Evolutionary conservation across 345 rosid species (phyloP).

Genomic region (Euphorbia lathyris): DNA sequence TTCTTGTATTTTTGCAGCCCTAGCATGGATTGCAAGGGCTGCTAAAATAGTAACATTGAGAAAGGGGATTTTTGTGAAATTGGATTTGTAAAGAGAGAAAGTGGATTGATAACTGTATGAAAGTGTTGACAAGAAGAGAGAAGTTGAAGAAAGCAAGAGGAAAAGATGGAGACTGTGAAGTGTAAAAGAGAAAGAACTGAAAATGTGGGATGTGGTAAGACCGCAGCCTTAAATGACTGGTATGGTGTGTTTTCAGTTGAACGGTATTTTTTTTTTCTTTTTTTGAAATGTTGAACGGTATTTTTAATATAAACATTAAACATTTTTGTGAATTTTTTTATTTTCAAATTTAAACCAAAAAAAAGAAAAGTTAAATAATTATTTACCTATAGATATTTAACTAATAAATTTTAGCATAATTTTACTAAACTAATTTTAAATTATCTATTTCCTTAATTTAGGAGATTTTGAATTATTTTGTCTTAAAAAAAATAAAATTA

Average conservation of each 20-base stretch:
- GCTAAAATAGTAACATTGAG: conserved; percentile 16
- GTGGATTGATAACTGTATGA: background rate
- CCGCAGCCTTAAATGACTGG: background rate
- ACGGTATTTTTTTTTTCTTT: background rate
- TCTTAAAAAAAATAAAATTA: too few relatives aligned
- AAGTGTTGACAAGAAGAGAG: background rate
- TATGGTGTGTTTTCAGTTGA: background rate
- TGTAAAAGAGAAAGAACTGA: background rate
- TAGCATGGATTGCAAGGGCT: conserved; percentile 22
- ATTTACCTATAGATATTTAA: too few relatives aligned
- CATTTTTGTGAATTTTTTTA: too few relatives aligned
- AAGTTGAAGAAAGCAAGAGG: conserved; percentile 8
- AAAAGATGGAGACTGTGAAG: conserved; percentile 10
- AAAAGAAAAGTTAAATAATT: too few relatives aligned
- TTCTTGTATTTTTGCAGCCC: conserved; percentile 17
- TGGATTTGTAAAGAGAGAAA: conserved; percentile 5
- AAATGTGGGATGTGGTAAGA: background rate
- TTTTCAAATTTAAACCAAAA: too few relatives aligned
- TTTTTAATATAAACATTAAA: too few relatives aligned
- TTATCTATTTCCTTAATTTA: too few relatives aligned
- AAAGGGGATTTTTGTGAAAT: background rate
- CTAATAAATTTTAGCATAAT: too few relatives aligned
- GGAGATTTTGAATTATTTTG: too few relatives aligned
- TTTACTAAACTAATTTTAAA: too few relatives aligned
- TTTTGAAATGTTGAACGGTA: too few relatives aligned